Conservation (phyloP, 2,329 filamentous ascomycete species). For the Aspergillus sp. region DNA sequence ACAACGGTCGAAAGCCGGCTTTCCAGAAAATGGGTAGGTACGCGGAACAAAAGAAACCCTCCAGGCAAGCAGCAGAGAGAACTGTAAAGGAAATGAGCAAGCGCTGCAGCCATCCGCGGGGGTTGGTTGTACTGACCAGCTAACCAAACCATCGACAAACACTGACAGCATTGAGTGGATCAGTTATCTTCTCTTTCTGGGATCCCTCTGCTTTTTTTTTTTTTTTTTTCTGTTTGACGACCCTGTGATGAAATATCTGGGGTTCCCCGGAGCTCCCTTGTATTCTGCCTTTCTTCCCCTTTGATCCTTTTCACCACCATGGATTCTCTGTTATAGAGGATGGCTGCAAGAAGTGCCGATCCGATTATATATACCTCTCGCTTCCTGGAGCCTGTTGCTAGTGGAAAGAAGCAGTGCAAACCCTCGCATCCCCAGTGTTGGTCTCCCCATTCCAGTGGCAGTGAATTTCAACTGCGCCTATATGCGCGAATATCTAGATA, state of each 20-base stretch:
- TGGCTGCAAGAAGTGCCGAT: not conserved
- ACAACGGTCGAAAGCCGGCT: not conserved
- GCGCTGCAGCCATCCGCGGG: slow-evolving; percentile 31
- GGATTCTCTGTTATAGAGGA: slow-evolving; percentile 10
- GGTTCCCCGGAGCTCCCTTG: slow-evolving; percentile 5
- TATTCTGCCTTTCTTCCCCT: slow-evolving; percentile 12
- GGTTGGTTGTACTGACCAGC: slow-evolving; percentile 30
- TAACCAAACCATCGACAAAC: slow-evolving; percentile 30
- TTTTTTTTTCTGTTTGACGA: slow-evolving; percentile 10
- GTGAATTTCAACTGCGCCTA: slow-evolving; percentile 21
- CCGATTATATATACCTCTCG: slow-evolving; percentile 10
- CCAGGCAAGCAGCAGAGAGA: slow-evolving; percentile 14
- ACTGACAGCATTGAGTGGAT: slow-evolving; percentile 21
- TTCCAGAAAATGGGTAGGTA: slow-evolving; percentile 15
- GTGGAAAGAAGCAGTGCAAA: slow-evolving; percentile 3
- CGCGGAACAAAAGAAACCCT: slow-evolving; percentile 11
- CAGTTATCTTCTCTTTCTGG: slow-evolving; percentile 11
- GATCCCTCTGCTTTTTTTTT: slow-evolving; percentile 7
- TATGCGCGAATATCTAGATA: slow-evolving; percentile 12
- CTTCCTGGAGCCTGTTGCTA: not conserved
- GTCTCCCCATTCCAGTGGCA: slow-evolving; percentile 10
- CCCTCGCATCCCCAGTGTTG: slow-evolving; percentile 13
- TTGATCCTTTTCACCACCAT: slow-evolving; percentile 9
- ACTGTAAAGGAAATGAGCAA: slow-evolving; percentile 16
- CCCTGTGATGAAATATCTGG: slow-evolving; percentile 7